phyloP scores from a whole-genome alignment of 2,329 filamentous ascomycete genomes.

The Botrytis squamosa region DNA sequence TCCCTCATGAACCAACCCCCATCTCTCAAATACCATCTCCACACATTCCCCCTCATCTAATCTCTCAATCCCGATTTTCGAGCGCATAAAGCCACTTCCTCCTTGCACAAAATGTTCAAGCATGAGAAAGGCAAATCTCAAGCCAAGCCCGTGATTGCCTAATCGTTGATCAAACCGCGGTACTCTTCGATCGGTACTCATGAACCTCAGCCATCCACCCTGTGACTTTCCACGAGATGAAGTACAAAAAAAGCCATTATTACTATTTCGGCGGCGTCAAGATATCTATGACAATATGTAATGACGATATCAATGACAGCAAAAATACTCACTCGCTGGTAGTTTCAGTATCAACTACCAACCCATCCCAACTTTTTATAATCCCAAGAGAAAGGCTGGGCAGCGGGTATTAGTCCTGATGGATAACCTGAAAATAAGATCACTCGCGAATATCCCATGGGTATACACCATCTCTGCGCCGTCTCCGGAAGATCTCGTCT shows the following conservation, averaged over 20 bases:
- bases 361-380: background rate
- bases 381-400: background rate
- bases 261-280: background rate
- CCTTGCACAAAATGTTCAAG: too few species aligned
- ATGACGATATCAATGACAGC: background rate
- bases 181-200: rapidly evolving
- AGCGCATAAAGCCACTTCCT: background rate
- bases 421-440: rapidly evolving
- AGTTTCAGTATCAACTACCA: background rate
- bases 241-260: too few species aligned
- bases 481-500: rapidly evolving
- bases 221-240: background rate
- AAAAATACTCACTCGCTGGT: background rate
- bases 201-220: background rate
- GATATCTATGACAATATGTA: background rate
- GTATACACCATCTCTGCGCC: background rate
- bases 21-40: background rate
- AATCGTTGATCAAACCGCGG: rapidly evolving
- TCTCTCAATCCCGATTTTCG: background rate
- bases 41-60: background rate
- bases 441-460: background rate
- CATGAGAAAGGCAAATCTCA: too few species aligned
- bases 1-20: too few species aligned
- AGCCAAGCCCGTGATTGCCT: background rate
- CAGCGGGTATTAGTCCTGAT: background rate